Percentiles rank a stretch among this genome's conserved stretches.
Conservation (phyloP, 192 early-diverging fungal species). For the Entomortierella chlamydospora region DNA sequence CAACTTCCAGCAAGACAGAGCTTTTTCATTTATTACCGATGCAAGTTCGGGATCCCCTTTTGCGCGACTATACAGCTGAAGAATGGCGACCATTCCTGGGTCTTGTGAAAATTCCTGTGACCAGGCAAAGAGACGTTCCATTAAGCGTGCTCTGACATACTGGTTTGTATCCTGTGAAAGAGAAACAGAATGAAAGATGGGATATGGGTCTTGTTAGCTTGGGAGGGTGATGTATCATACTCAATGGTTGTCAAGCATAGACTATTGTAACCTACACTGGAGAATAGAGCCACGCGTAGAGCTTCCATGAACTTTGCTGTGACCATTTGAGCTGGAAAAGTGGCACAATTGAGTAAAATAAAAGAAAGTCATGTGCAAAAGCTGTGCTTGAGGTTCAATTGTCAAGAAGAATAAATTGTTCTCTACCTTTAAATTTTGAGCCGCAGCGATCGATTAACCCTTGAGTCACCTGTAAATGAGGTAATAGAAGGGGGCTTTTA, state of each 20-base stretch:
- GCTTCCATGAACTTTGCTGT: constrained; percentile 3
- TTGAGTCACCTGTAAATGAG: constrained; percentile 1
- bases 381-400: too few species aligned
- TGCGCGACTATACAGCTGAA: background rate
- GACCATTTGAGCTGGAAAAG: constrained; percentile 8
- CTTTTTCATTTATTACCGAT: background rate
- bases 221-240: too few species aligned
- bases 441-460: constrained; percentile 10
- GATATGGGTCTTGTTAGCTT: background rate
- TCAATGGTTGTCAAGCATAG: too few species aligned
- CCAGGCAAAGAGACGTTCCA: constrained; percentile 13
- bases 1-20: too few species aligned
- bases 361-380: background rate
- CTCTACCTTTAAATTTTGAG: constrained; percentile 13
- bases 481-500: too few species aligned
- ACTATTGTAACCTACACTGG: background rate
- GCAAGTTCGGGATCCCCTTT: background rate
- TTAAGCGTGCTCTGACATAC: background rate
- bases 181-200: background rate
- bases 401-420: background rate
- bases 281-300: background rate
- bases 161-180: background rate
- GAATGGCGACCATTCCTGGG: constrained; percentile 1
- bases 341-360: too few species aligned
- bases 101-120: background rate